A percentile compares a stretch with the other conserved stretches of the same genome.
These are phyloP conservation scores for Sclerotiophoma versabilis DNA, from an alignment of 2,329 filamentous ascomycete genomes.

Conservation along the genomic window DNA sequence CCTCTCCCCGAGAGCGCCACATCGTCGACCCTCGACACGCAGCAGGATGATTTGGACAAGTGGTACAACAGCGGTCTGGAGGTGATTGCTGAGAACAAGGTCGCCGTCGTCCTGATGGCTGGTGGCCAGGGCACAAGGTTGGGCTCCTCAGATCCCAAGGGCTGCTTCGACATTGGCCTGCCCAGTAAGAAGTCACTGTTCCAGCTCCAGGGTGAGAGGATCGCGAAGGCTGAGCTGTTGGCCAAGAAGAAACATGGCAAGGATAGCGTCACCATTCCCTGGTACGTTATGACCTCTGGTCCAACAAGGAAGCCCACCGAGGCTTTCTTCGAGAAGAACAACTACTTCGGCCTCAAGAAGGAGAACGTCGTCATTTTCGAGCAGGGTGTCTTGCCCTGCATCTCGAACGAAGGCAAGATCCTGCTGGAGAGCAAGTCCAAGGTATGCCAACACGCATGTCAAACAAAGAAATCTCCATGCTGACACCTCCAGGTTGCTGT, in stretches of 20 bases:
- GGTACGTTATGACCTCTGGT: constrained; percentile 99
- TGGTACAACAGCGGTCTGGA: constrained; percentile 81
- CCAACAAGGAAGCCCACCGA: constrained; percentile 92
- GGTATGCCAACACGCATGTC: constrained; percentile 52
- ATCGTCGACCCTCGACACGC: constrained; percentile 91
- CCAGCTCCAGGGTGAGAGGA: constrained; percentile 96
- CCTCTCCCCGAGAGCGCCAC: constrained; percentile 86
- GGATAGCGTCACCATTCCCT: constrained; percentile 73
- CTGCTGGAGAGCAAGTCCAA: constrained; percentile 88
- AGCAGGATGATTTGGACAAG: constrained; percentile 74
- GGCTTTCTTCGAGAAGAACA: constrained; percentile 87
- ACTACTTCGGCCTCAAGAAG: constrained; percentile 86
- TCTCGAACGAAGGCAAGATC: constrained; percentile 98
- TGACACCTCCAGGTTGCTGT: constrained; percentile 72
- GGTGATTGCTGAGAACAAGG: constrained; percentile 71
- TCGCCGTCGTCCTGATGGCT: constrained; percentile 92
- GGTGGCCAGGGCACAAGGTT: constrained; percentile 95
- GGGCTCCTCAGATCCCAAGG: constrained; percentile 94
- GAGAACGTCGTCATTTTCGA: constrained; percentile 93
- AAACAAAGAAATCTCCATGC: constrained; percentile 3
- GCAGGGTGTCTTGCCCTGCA: constrained; percentile 95
- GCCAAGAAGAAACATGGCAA: constrained; percentile 73
- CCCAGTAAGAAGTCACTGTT: constrained; percentile 94
- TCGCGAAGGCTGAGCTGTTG: constrained; percentile 82
- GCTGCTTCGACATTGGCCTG: constrained; percentile 95